Evolutionary conservation across 306 rosid genomes (phyloP).

Genomic region (Crotalaria pallida): DNA sequence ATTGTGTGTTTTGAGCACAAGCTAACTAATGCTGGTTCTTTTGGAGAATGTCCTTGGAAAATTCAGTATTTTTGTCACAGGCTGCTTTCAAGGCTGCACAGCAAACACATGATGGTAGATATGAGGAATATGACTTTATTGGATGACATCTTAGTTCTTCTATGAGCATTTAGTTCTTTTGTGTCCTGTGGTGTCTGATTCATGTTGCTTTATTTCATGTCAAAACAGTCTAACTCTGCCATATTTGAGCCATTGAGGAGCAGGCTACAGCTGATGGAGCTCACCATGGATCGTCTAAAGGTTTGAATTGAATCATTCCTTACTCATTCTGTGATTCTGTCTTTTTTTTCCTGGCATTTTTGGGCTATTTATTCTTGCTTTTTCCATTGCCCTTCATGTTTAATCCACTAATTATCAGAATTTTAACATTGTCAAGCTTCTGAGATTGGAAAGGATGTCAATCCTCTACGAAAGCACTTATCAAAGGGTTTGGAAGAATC

Average conservation of each 20-base stretch:
- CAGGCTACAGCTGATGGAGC: too few species aligned
- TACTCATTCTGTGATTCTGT: not conserved
- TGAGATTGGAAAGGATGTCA: too few species aligned
- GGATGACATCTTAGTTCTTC: not conserved
- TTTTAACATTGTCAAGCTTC: too few species aligned
- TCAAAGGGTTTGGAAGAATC: conserved; percentile 49
- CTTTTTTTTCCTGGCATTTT: not conserved
- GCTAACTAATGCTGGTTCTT: too few species aligned
- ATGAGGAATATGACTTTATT: not conserved
- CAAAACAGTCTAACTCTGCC: conserved; percentile 63
- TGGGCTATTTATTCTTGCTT: conserved; percentile 4
- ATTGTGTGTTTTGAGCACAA: too few species aligned
- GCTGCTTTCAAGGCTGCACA: too few species aligned
- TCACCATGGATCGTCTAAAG: conserved; percentile 68
- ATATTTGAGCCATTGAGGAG: conserved; percentile 72
- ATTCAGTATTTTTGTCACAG: too few species aligned
- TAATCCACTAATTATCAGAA: too few species aligned
- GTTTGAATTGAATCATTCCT: conserved; percentile 40
- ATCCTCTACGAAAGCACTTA: conserved; percentile 59
- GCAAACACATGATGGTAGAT: too few species aligned
- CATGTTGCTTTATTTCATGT: conserved; percentile 26
- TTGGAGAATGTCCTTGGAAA: too few species aligned
- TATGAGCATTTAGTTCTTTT: conserved; percentile 15
- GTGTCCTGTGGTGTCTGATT: conserved; percentile 18
- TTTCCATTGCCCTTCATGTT: conserved; percentile 17